These are phyloP conservation scores for Teratosphaeria nubilosa DNA, from an alignment of 2,329 filamentous ascomycete species.

Conservation along the genomic window DNA sequence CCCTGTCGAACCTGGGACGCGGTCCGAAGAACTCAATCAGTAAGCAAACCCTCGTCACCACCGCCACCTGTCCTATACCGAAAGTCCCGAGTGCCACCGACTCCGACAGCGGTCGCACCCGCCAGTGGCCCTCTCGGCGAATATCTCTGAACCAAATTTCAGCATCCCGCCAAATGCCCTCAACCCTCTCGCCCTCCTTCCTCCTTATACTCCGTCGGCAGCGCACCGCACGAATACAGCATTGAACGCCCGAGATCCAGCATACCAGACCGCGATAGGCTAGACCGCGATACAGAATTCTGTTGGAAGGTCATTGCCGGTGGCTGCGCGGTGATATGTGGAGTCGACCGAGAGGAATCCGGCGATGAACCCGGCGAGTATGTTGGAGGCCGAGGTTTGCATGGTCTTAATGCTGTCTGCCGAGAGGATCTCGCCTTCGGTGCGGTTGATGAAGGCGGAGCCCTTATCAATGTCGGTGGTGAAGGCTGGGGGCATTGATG, in stretches of 20 bases:
- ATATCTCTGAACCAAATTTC: not conserved
- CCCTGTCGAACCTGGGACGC: not conserved
- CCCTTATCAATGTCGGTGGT: not conserved
- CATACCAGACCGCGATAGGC: too few species aligned
- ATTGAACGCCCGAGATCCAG: not conserved
- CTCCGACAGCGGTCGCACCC: too few species aligned
- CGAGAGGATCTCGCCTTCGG: not conserved
- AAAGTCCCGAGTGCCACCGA: not conserved
- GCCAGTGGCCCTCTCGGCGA: too few species aligned
- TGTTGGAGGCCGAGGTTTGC: not conserved
- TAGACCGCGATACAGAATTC: too few species aligned
- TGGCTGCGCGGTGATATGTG: not conserved
- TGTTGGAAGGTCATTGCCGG: not conserved
- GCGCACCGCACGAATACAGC: not conserved
- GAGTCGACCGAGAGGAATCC: not conserved
- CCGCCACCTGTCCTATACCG: not conserved
- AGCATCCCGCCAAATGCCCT: not conserved
- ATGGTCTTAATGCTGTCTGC: not conserved
- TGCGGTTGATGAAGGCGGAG: not conserved
- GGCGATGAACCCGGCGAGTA: not conserved
- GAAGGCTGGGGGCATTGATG: not conserved
- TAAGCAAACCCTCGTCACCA: not conserved
- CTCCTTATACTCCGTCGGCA: not conserved
- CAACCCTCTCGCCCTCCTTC: not conserved
- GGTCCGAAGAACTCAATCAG: not conserved